Evolutionary conservation across 2,329 filamentous ascomycete species (phyloP).

Genomic region (Sporothrix protearum): DNA sequence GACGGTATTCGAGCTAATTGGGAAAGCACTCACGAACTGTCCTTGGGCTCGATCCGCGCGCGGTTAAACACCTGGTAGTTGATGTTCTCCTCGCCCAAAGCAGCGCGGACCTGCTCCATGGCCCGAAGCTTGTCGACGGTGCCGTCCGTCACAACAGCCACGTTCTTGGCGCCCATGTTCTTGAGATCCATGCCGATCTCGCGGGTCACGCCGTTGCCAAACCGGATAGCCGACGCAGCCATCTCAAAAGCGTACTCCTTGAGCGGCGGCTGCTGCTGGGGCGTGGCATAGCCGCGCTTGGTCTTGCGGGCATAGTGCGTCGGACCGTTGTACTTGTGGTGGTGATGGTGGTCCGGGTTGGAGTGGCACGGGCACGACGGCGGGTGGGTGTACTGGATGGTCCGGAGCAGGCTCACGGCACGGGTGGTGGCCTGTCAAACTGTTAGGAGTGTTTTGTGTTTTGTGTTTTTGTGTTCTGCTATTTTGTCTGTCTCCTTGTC

Average conservation of each 20-base stretch:
- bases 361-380: slow-evolving; percentile 89
- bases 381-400: slow-evolving; percentile 87
- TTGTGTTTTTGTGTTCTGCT: neutral
- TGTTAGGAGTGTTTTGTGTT: no score
- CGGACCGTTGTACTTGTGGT: slow-evolving; percentile 52
- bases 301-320: slow-evolving; percentile 44
- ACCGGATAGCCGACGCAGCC: slow-evolving; percentile 91
- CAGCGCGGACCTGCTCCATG: slow-evolving; percentile 85
- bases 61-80: slow-evolving; percentile 77
- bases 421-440: slow-evolving; percentile 55
- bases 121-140: slow-evolving; percentile 79
- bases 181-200: slow-evolving; percentile 98
- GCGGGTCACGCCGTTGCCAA: slow-evolving; percentile 86
- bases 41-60: slow-evolving; percentile 86
- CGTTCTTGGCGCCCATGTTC: slow-evolving; percentile 81
- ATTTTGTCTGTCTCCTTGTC: neutral
- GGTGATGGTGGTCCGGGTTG: slow-evolving; percentile 76
- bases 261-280: slow-evolving; percentile 64
- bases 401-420: slow-evolving; percentile 71
- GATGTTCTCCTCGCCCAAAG: slow-evolving; percentile 72
- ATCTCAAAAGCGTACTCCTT: slow-evolving; percentile 99
- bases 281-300: slow-evolving; percentile 65
- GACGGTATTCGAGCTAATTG: no score
- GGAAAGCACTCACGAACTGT: slow-evolving; percentile 79
- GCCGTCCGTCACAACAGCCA: slow-evolving; percentile 86